Base-by-base conservation (phyloP, 345 rosid genomes). In the Odontarrhena argentea region DNA sequence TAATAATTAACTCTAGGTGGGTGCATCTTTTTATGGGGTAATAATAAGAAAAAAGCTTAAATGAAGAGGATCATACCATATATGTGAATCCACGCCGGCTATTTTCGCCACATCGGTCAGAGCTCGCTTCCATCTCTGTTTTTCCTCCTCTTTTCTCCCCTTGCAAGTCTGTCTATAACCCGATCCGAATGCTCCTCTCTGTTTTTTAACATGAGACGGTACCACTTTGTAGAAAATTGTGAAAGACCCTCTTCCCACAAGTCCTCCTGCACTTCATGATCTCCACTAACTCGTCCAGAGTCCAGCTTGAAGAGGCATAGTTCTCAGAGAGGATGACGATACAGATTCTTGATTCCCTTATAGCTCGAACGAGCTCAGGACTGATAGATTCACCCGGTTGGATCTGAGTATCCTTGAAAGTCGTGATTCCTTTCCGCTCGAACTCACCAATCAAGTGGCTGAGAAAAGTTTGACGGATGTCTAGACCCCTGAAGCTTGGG, bases 161-260 rank as follows among this genome's bases (percentile, higher is more conserved):
- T 38, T 0, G 24, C 65, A 45, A n/a, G 65, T 44, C 36, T 32
- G 36, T 32, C 9, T 32, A 6, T 26, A 65, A 1, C 35, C 48
- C 7, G 4, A 3, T 14, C 48, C 59, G 2, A 65, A 51, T 1
- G 3, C 30, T 26, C 59, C 69, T 0, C 3, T 9, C 50, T 41
- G 60, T 12, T 65, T 65, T 24, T 60, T 54, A 7, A 65, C 69
- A 51, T 65, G 6, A 18, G 69, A 65, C 7, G 69, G 69, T 26
- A 51, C 2, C 1, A 65, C 3, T 3, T 52, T 7, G 15, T 52
- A 51, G 28, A 65, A 65, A 25, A 65, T 42, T 7, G 69, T 53
- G 24, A 61, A 61, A 5, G 9, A 61, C 53, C 25, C 0, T 24
- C 11, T 40, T 9, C 0, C 5, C 11, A 3, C 5, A 0, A 14